phyloP scores from a whole-genome alignment of 129 eudicot species.

The Lactuca saligna region DNA sequence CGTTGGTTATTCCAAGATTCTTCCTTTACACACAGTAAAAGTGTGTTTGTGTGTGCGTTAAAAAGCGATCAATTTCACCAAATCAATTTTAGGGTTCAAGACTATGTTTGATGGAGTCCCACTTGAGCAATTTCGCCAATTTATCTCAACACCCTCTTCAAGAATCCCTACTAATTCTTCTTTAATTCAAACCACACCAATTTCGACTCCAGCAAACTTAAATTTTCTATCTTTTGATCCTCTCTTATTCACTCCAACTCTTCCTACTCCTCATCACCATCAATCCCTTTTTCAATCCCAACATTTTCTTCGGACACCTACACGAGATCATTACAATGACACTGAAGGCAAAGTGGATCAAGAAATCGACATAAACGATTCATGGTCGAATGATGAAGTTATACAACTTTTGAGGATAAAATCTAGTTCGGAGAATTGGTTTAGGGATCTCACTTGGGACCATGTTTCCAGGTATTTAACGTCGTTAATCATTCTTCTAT shows the following conservation, averaged over 20 bases:
- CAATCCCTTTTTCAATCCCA: slow-evolving; percentile 29
- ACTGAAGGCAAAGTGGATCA: slow-evolving; percentile 11
- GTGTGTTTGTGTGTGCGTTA: slow-evolving; percentile 16
- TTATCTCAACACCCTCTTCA: slow-evolving; percentile 56
- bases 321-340: slow-evolving; percentile 12
- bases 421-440: slow-evolving; percentile 72
- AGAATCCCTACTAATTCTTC: slow-evolving; percentile 41
- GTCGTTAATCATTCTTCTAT: neutral
- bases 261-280: slow-evolving; percentile 31
- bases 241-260: slow-evolving; percentile 40
- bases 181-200: slow-evolving; percentile 36
- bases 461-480: slow-evolving; percentile 70
- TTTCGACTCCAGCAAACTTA: slow-evolving; percentile 32
- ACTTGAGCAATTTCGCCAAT: slow-evolving; percentile 66
- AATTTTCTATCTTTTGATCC: slow-evolving; percentile 35
- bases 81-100: slow-evolving; percentile 23
- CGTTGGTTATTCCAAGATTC: slow-evolving; percentile 14
- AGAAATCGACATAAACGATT: slow-evolving; percentile 20
- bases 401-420: slow-evolving; percentile 68
- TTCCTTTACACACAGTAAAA: slow-evolving; percentile 23
- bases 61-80: slow-evolving; percentile 1
- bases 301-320: slow-evolving; percentile 20
- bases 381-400: slow-evolving; percentile 77
- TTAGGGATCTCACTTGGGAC: slow-evolving; percentile 79
- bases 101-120: slow-evolving; percentile 74